Base-by-base conservation (phyloP, 768 basidiomycete species). In the Hydnum rufescens region DNA sequence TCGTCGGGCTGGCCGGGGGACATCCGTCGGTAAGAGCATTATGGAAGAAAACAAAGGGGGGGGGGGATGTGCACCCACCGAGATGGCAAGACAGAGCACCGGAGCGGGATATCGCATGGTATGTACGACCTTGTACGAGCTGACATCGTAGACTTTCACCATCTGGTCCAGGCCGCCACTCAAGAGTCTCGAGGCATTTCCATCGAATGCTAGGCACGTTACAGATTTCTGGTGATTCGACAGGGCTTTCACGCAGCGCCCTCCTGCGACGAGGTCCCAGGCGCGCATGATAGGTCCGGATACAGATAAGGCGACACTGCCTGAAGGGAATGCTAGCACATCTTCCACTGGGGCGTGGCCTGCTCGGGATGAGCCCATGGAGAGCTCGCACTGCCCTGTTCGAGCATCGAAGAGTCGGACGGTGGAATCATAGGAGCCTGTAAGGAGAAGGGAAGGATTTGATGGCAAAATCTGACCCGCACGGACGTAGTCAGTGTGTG, bases 151-250 rank as follows among this genome's bases (percentile, higher is more conserved):
- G 31, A 96, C 92, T 67, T 99, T 99, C 54, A 97, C 87, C 83
- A 99, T 84, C 58, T 93, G 90, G 64, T 99, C 95, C 56, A 99
- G 70, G 42, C 85, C 78, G 29, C 89, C 95, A 0, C 87, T 88
- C 44, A 99, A 70, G 2, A 97, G 72, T 32, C 90, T 75, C 58
- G 77, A 75, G 26, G 82, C 78, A 49, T 70, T 73, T 29, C 81
- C 61, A 62, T 88, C 80, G 64, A 92, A 88, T 1, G 87, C 70
- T 42, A 95, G 71, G 16, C 87, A 75, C 0, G 93, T 97, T 53
- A 99, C 76, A 2, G 95, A 90, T 68, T 99, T 99, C 67, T 97
- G 93, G 63, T 99, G 95, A 67, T 97, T 97, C 32, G 89, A 93
- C 57, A 97, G 63, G 5, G 95, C 93, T 46, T 84, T 76, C 2